Conservation (phyloP, 306 rosid genomes). For the Alnus rubra region DNA sequence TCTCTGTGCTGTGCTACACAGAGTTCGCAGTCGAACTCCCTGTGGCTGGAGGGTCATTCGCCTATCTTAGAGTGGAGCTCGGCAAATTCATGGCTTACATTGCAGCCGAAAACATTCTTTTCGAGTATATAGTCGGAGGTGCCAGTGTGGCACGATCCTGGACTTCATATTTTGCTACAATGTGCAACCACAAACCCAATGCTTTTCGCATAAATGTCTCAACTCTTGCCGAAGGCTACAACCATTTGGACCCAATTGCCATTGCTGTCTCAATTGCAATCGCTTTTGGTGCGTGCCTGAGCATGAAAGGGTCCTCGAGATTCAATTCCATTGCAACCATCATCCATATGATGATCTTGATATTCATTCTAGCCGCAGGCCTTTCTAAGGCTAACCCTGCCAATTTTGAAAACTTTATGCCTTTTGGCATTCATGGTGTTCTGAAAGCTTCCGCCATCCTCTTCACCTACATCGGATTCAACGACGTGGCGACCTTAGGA, state of each 20-base stretch:
- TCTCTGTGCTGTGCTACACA: conserved; percentile 38
- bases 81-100: conserved; percentile 32
- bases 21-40: conserved; percentile 41
- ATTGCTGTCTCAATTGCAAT: conserved; percentile 23
- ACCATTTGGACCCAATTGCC: conserved; percentile 33
- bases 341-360: conserved; percentile 24
- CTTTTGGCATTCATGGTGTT: conserved; percentile 16
- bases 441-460: conserved; percentile 33
- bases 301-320: conserved; percentile 30
- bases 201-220: conserved; percentile 28
- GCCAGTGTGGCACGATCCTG: conserved; percentile 41
- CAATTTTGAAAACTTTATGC: conserved; percentile 18
- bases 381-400: conserved; percentile 20
- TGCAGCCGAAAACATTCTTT: conserved; percentile 33
- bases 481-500: conserved; percentile 27
- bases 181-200: conserved; percentile 31
- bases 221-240: conserved; percentile 17
- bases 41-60: conserved; percentile 28
- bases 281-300: conserved; percentile 16
- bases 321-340: conserved; percentile 28
- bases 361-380: conserved; percentile 21
- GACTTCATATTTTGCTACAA: conserved; percentile 34
- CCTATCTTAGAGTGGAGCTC: conserved; percentile 36
- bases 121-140: conserved; percentile 22
- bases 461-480: conserved; percentile 29